Conservation (phyloP, 176 grass and related monocot species). For the Oryza coarctata region DNA sequence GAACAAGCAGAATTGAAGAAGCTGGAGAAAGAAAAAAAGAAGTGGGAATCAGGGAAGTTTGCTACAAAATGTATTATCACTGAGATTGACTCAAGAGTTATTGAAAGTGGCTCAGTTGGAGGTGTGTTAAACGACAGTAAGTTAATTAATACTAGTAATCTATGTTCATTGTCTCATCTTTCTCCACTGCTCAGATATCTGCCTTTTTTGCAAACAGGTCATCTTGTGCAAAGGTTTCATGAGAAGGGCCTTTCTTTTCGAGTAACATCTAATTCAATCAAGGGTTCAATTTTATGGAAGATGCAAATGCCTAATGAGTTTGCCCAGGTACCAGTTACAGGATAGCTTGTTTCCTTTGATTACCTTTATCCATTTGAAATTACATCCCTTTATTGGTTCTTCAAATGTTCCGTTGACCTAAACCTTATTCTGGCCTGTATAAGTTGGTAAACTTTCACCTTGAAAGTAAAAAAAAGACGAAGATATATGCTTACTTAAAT, state of each 20-base stretch:
- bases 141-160: neutral
- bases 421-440: neutral
- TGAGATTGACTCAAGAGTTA: slow-evolving; percentile 58
- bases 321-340: slow-evolving; percentile 26
- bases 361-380: neutral
- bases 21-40: slow-evolving; percentile 55
- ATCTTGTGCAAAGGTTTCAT: slow-evolving; percentile 55
- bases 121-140: slow-evolving; percentile 37
- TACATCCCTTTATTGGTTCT: neutral
- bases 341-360: neutral
- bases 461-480: neutral
- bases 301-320: slow-evolving; percentile 62
- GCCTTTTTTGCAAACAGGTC: slow-evolving; percentile 37
- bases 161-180: neutral
- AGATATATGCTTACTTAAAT: neutral
- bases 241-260: slow-evolving; percentile 50
- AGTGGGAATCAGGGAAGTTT: slow-evolving; percentile 79
- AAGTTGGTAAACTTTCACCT: neutral
- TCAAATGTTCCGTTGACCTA: neutral
- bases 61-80: slow-evolving; percentile 66
- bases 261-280: slow-evolving; percentile 51
- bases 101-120: slow-evolving; percentile 66
- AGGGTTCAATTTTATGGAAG: slow-evolving; percentile 74
- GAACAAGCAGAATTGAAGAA: slow-evolving; percentile 56
- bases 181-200: neutral